Evolutionary conservation across 345 rosid genomes (phyloP), one percentile per base, ranked within the genome.

Genomic region (Garcia nutans): DNA sequence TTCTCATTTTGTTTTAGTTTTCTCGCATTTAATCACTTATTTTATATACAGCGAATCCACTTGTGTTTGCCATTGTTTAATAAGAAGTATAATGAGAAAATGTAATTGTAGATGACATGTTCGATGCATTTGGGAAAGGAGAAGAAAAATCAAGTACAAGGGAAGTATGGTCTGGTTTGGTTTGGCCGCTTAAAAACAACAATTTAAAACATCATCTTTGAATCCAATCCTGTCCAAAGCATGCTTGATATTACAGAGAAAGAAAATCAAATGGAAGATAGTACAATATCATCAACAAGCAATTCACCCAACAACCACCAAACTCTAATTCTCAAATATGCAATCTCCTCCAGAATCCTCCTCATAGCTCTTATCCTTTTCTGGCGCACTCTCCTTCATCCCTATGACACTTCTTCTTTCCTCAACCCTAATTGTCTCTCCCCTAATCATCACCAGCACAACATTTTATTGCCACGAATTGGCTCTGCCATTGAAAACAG

Each of bases 381-480:
- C 23, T 96, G 96, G 91, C 87, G 99, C 71, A 78, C 81, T 66
- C 82, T 91, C 41, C 75, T 91, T 74, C 74, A 76, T 63, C 92
- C 97, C 6, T 96, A 96, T 73, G 99, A 96, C 82, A 93, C 98
- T 76, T 93, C 99, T 8, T 90, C 98, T 11, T 68, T 86, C 65
- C 74, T 93, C 5, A 83, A 93, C 76, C 87, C 92, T 2, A 45
- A 71, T 61, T 95, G 97, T 83, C 87, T 93, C 45, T 8, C 76
- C 45, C 44, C 78, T 8, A 41, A 54, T 76, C 68, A 63, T 42
- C 76, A 74, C 50, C 64, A 60, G 66, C 72, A 68, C 59, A 78
- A 65, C 2, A 71, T 68, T 19, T 19, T 79, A 12, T 45, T 85
- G 44, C 86, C 86, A 1, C 64, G 84, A 15, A 31, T 89, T 17